Conservation (phyloP, 1,284 basidiomycete genomes). For the Pholiota adiposa region DNA sequence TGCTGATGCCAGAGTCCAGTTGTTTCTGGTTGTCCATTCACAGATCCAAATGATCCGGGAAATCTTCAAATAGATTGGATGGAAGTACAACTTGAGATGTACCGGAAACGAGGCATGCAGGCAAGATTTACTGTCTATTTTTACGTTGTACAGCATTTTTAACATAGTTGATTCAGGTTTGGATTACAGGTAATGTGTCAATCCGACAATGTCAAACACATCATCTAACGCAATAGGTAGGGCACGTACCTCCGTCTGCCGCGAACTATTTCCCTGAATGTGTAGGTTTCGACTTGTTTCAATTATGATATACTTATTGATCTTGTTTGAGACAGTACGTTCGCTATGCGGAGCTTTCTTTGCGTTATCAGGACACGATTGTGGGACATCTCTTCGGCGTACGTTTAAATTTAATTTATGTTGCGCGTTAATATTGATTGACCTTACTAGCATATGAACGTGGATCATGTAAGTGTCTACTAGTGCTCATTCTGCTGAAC, state of each 20-base stretch:
- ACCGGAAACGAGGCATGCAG: constrained; percentile 80
- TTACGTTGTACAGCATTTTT: constrained; percentile 9
- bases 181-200: constrained; percentile 43
- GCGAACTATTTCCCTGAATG: constrained; percentile 88
- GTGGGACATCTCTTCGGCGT: constrained; percentile 89
- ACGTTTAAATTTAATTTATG: constrained; percentile 33
- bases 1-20: constrained; percentile 38
- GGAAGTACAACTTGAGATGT: constrained; percentile 80
- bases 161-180: constrained; percentile 42
- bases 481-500: constrained; percentile 5
- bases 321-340: constrained; percentile 56
- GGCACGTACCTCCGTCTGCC: constrained; percentile 81
- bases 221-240: constrained; percentile 32
- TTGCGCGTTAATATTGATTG: constrained; percentile 1
- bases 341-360: constrained; percentile 81
- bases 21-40: constrained; percentile 71
- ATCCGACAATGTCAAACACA: constrained; percentile 13
- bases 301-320: neutral
- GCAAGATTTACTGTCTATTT: constrained; percentile 37
- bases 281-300: constrained; percentile 38
- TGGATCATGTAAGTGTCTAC: constrained; percentile 63
- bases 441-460: constrained; percentile 68
- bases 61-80: constrained; percentile 91
- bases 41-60: constrained; percentile 72
- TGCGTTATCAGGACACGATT: constrained; percentile 90